phyloP scores from a whole-genome alignment of 306 rosid species.

The Alnus glutinosa region DNA sequence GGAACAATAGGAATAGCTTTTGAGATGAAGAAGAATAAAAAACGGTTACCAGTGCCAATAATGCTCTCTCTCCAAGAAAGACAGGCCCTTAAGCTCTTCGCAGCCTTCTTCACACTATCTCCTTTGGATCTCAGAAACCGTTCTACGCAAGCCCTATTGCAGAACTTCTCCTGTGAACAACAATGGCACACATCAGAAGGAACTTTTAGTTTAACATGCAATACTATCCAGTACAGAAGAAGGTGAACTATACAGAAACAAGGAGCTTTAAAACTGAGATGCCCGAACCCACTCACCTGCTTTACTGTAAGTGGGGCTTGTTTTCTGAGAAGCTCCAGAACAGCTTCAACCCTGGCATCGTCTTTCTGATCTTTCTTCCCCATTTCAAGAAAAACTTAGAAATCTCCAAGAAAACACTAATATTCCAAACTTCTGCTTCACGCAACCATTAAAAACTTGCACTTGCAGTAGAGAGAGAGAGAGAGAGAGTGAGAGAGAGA shows the following conservation, averaged over 20 bases:
- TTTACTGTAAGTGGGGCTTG: slow-evolving; percentile 76
- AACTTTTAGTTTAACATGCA: too few species aligned
- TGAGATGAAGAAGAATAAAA: slow-evolving; percentile 8
- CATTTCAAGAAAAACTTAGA: slow-evolving; percentile 48
- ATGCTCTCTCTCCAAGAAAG: slow-evolving; percentile 93
- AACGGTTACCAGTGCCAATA: slow-evolving; percentile 62
- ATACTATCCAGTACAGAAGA: too few species aligned
- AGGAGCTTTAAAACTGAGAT: too few species aligned
- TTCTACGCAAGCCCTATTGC: slow-evolving; percentile 74
- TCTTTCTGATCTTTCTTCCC: slow-evolving; percentile 69
- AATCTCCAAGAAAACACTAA: slow-evolving; percentile 42
- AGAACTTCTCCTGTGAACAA: slow-evolving; percentile 81
- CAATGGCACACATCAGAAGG: not conserved
- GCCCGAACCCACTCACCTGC: slow-evolving; percentile 50
- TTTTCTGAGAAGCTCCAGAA: slow-evolving; percentile 71
- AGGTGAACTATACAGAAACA: too few species aligned
- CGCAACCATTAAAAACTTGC: slow-evolving; percentile 57
- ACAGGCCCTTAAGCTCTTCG: slow-evolving; percentile 81
- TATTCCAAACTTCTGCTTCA: slow-evolving; percentile 82
- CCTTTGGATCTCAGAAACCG: slow-evolving; percentile 86
- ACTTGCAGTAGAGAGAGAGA: not conserved
- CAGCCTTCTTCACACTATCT: slow-evolving; percentile 85
- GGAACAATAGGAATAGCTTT: slow-evolving; percentile 23
- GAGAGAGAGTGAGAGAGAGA: slow-evolving; percentile 17
- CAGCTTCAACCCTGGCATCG: slow-evolving; percentile 63